Conservation (phyloP, 164 flowering plant species). For the Stephania yunnanensis region DNA sequence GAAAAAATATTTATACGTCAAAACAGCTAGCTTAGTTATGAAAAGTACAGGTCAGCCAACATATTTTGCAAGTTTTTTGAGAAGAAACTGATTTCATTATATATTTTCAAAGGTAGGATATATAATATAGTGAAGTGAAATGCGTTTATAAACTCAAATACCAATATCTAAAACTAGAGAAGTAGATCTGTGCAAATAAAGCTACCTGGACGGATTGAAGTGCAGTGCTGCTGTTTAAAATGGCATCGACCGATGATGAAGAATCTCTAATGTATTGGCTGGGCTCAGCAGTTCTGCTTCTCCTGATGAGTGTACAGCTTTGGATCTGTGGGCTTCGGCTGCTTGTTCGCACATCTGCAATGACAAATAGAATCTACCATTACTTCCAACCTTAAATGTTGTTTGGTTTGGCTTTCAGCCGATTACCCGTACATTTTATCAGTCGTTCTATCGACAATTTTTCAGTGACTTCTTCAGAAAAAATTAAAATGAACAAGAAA, state of each 20-base stretch:
- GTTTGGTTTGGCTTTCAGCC: not conserved
- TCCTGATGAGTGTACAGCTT: slow-evolving; percentile 56
- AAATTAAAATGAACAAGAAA: not conserved
- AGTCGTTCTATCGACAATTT: not conserved
- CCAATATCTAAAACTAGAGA: not conserved
- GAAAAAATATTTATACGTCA: not conserved
- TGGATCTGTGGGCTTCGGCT: slow-evolving; percentile 93
- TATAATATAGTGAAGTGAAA: not conserved
- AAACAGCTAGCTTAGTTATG: not conserved
- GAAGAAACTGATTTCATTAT: not conserved
- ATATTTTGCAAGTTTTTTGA: no score
- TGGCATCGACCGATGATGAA: slow-evolving; percentile 74
- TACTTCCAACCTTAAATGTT: not conserved
- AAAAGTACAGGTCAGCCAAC: no score
- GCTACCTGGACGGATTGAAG: slow-evolving; percentile 50
- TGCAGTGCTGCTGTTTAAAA: slow-evolving; percentile 46
- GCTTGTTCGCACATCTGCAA: slow-evolving; percentile 94
- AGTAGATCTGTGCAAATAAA: not conserved
- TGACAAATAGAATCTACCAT: not conserved
- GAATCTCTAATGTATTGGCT: slow-evolving; percentile 40
- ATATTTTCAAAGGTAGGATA: not conserved
- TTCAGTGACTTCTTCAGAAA: not conserved
- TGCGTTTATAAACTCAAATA: not conserved
- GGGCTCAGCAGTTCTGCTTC: slow-evolving; percentile 55
- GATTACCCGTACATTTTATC: not conserved